phyloP scores from a whole-genome alignment of 1,284 basidiomycete genomes.

The Phenoliferia sp. region DNA sequence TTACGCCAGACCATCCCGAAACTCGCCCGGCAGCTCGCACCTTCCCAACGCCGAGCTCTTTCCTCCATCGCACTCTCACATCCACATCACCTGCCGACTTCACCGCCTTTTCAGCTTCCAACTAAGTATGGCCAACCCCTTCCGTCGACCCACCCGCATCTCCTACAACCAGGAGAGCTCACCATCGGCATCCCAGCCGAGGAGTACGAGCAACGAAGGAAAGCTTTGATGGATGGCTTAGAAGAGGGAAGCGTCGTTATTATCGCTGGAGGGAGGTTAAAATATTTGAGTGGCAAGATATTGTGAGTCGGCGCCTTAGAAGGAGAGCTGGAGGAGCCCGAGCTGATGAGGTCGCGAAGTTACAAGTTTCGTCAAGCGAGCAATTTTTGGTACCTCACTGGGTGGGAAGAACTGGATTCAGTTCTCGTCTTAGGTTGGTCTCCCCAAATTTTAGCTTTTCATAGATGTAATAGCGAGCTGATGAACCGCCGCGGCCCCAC shows the following conservation, averaged over 20 bases:
- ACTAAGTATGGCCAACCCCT: constrained; percentile 66
- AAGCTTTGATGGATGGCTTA: constrained; percentile 66
- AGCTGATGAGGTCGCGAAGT: constrained; percentile 47
- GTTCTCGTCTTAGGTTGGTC: constrained; percentile 71
- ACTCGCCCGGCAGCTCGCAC: background rate
- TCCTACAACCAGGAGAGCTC: constrained; percentile 64
- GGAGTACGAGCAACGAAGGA: constrained; percentile 79
- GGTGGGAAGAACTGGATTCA: constrained; percentile 89
- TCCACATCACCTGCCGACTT: constrained; percentile 2
- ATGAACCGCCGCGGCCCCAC: background rate
- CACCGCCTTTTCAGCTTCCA: background rate
- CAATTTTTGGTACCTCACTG: constrained; percentile 65
- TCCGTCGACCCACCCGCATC: constrained; percentile 69
- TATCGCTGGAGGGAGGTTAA: constrained; percentile 70
- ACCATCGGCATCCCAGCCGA: constrained; percentile 75
- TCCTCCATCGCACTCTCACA: constrained; percentile 6
- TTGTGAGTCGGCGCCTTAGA: constrained; percentile 46
- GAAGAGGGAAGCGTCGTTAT: constrained; percentile 75
- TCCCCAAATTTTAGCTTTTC: too few species aligned
- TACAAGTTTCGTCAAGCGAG: constrained; percentile 83
- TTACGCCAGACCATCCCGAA: background rate
- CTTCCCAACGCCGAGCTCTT: background rate
- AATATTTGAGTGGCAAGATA: constrained; percentile 75
- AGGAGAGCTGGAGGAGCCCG: background rate
- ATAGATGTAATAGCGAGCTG: too few species aligned